Evolutionary conservation across 192 early-diverging fungal genomes (phyloP).

Genomic region (Backusella morwellensis): DNA sequence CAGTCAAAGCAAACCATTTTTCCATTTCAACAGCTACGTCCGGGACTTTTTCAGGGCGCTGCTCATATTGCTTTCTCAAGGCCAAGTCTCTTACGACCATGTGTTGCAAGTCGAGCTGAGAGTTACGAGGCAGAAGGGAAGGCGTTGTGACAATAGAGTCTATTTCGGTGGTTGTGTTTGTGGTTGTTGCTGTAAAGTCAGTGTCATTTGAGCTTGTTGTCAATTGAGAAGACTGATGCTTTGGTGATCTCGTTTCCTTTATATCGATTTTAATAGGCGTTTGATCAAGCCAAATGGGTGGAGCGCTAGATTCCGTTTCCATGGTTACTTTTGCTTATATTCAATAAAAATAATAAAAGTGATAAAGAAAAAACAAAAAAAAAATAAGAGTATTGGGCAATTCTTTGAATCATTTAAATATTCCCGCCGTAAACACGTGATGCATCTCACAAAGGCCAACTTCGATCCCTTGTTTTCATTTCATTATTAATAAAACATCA

Average conservation of each 20-base stretch:
- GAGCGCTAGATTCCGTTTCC: neutral
- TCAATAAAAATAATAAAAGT: neutral
- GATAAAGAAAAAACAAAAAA: neutral
- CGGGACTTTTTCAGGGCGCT: conserved; percentile 19
- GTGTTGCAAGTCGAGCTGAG: neutral
- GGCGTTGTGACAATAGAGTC: neutral
- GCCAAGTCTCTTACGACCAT: neutral
- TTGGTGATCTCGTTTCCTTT: neutral
- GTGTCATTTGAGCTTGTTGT: conserved; percentile 5
- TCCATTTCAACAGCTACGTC: conserved; percentile 35
- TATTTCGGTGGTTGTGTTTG: neutral
- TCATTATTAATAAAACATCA: neutral
- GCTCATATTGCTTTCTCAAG: conserved; percentile 4
- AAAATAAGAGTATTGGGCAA: neutral
- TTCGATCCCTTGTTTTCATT: neutral
- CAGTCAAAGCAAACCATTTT: conserved; percentile 35
- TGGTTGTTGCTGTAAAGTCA: neutral
- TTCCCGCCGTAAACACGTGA: neutral
- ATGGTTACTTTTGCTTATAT: neutral
- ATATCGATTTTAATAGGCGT: neutral
- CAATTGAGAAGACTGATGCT: neutral
- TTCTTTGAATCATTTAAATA: neutral
- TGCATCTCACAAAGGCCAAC: neutral
- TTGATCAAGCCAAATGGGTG: neutral
- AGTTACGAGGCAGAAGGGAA: neutral